phyloP scores from a whole-genome alignment of 805 yeast genomes.

The Jamesozyma jinghongensis region DNA sequence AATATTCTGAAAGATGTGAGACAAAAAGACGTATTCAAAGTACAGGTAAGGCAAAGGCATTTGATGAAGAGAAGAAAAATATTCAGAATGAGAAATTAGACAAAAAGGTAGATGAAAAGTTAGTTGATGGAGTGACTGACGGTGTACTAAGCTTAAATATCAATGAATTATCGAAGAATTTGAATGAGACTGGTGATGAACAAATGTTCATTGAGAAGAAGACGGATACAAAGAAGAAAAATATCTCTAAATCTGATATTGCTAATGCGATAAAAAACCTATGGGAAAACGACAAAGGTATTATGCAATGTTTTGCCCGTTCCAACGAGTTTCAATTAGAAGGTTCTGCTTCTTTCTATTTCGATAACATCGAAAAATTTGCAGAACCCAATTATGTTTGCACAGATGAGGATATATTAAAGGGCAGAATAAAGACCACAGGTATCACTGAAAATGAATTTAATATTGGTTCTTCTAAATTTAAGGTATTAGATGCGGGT shows the following conservation, averaged over 20 bases:
- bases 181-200: slow-evolving; percentile 21
- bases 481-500: slow-evolving; percentile 88
- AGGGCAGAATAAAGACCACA: slow-evolving; percentile 89
- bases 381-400: slow-evolving; percentile 59
- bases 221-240: slow-evolving; percentile 2
- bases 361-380: slow-evolving; percentile 60
- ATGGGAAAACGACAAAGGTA: slow-evolving; percentile 67
- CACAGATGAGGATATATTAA: slow-evolving; percentile 72
- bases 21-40: slow-evolving; percentile 42
- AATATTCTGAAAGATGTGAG: slow-evolving; percentile 49
- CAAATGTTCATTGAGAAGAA: slow-evolving; percentile 17
- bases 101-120: not conserved
- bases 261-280: slow-evolving; percentile 61
- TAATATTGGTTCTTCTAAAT: slow-evolving; percentile 52
- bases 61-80: slow-evolving; percentile 14
- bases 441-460: slow-evolving; percentile 88
- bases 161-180: slow-evolving; percentile 20
- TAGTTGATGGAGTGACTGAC: slow-evolving; percentile 8
- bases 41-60: slow-evolving; percentile 42
- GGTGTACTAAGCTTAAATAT: not conserved
- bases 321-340: slow-evolving; percentile 80
- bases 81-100: slow-evolving; percentile 6
- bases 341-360: slow-evolving; percentile 72
- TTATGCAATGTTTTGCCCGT: slow-evolving; percentile 45
- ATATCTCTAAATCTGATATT: slow-evolving; percentile 39